Percentiles rank a stretch among this genome's conserved stretches.
Conservation (phyloP, 2,329 filamentous ascomycete genomes). For the Apiospora kogelbergensis region DNA sequence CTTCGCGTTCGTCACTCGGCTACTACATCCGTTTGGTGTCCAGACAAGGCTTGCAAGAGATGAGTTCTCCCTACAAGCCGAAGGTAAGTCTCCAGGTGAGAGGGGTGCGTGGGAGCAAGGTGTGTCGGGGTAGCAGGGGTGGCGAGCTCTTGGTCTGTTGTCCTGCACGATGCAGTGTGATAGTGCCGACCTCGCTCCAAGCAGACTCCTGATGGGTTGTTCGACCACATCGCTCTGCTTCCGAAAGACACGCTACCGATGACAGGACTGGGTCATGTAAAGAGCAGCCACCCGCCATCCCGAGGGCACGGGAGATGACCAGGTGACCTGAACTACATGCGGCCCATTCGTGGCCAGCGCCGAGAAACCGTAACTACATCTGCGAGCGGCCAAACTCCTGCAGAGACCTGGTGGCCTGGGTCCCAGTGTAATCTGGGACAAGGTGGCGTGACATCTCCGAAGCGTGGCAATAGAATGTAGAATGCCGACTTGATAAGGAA, state of each 20-base stretch:
- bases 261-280: background rate
- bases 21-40: background rate
- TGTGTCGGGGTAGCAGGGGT: background rate
- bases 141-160: background rate
- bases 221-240: background rate
- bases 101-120: background rate
- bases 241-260: background rate
- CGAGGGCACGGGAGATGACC: background rate
- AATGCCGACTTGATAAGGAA: background rate
- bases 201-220: background rate
- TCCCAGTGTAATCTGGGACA: background rate
- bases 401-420: too few relatives aligned
- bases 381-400: background rate
- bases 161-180: background rate
- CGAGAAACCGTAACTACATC: background rate
- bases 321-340: background rate
- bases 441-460: background rate
- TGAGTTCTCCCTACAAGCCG: background rate
- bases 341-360: background rate
- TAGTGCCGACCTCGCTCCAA: background rate
- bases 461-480: background rate
- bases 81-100: background rate
- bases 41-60: too few relatives aligned
- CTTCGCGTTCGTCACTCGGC: background rate
- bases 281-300: background rate